phyloP scores from a whole-genome alignment of 495 filamentous ascomycete genomes.

The Tuber microsphaerosporum region DNA sequence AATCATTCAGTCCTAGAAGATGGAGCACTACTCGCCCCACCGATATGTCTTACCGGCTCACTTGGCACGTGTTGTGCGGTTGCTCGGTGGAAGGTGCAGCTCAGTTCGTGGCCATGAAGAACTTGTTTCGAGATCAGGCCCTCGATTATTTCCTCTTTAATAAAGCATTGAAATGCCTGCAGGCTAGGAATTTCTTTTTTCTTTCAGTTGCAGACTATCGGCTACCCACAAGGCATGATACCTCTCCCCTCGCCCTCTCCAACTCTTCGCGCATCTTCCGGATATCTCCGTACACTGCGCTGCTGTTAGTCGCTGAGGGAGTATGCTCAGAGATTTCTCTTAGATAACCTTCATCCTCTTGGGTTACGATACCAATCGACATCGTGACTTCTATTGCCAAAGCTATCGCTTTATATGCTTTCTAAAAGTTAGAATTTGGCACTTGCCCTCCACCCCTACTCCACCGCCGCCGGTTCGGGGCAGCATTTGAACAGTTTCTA shows the following conservation, averaged over 20 bases:
- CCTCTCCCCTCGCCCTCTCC: neutral
- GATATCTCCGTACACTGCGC: neutral
- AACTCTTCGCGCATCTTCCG: neutral
- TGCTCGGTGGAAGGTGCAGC: neutral
- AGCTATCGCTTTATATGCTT: neutral
- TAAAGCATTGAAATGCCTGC: neutral
- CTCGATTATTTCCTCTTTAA: neutral
- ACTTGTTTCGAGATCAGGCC: neutral
- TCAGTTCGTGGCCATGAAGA: neutral
- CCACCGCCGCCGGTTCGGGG: neutral
- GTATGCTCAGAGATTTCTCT: neutral
- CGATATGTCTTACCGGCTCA: neutral
- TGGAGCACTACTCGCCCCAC: neutral
- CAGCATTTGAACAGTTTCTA: neutral
- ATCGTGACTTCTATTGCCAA: neutral
- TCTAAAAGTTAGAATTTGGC: neutral
- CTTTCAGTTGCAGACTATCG: neutral
- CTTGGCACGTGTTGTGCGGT: neutral
- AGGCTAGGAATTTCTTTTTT: neutral
- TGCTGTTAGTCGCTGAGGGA: neutral
- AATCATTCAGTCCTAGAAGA: neutral
- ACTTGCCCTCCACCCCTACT: neutral
- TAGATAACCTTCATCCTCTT: neutral
- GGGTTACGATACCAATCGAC: neutral
- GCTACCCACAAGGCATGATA: too few species aligned